A percentile compares a stretch with the other conserved stretches of the same genome.
phyloP scores from a whole-genome alignment of 176 grass and related monocot genomes.

The Musa beccarii region DNA sequence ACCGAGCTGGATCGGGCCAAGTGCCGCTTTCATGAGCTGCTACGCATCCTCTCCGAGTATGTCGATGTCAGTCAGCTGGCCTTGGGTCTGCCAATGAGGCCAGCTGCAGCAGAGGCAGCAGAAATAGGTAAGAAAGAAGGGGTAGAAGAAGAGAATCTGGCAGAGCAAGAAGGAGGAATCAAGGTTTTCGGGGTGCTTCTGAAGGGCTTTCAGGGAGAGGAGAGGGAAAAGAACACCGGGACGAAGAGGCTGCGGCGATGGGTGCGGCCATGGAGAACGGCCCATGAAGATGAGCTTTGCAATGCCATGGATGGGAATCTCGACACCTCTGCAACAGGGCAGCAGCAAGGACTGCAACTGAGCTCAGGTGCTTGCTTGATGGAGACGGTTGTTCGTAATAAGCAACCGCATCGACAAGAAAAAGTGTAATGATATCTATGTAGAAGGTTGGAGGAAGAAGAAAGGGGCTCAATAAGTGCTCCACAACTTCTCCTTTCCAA shows the following conservation, averaged over 20 bases:
- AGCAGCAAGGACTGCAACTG: conserved; percentile 23
- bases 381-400: background rate
- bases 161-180: conserved; percentile 15
- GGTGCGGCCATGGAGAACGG: conserved; percentile 14
- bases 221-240: conserved; percentile 26
- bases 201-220: conserved; percentile 6
- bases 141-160: background rate
- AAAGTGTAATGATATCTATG: background rate
- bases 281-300: conserved; percentile 50
- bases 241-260: conserved; percentile 18
- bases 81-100: conserved; percentile 39
- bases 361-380: background rate
- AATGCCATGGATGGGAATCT: conserved; percentile 42
- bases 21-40: conserved; percentile 51
- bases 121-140: conserved; percentile 2
- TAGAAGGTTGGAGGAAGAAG: background rate
- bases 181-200: conserved; percentile 74
- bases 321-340: conserved; percentile 24
- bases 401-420: background rate
- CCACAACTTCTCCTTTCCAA: background rate
- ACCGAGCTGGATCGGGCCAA: conserved; percentile 49
- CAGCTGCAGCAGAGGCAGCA: background rate
- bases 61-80: conserved; percentile 56
- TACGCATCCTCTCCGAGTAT: conserved; percentile 60
- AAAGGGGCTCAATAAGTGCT: background rate